Evolutionary conservation across 2,329 filamentous ascomycete species (phyloP), one percentile per base, ranked within the genome.

Genomic region (Trichoderma sp.): DNA sequence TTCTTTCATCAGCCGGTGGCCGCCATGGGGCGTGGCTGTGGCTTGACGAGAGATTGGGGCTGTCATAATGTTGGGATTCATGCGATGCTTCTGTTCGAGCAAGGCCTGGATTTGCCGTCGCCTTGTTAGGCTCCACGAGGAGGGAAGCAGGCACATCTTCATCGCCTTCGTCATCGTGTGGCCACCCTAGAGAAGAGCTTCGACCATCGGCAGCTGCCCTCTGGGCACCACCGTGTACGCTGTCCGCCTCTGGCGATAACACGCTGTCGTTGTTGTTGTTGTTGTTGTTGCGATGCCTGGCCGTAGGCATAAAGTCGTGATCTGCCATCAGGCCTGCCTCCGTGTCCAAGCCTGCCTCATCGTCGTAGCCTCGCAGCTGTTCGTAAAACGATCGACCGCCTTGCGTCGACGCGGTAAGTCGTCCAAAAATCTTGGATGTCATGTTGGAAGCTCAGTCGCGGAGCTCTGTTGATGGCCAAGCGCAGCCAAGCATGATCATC

Each of bases 101-200:
- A 43, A 73, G 31, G 69, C 75, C 66, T 69, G 62, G 62, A 70
- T 73, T n/a, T n/a, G 73, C 68, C 40, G 72, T 70, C 27, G 56
- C 53, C 55, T 81, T 79, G 59, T 84, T 83, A 5, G 78, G 81
- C 75, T 91, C 89, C 24, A 91, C 85, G 21, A 91, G 77, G 21
- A 91, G 79, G 3, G 89, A 91, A 21, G 85, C 86, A 0, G 89
- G 89, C 0, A 91, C 88, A 73, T 90, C 88, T 67, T 89, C 88
- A 68, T 87, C 85, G 5, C 76, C 79, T 35, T 86, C 84, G 3
- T 87, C 84, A 35, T 88, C 85, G 19, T 82, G 74, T 37, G 74
- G 69, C 79, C 76, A 79, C 68, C 73, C 72, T 16, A 74, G 59
- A 43, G 71, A 47, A 16, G 66, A 53, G 7, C 69, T 71, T 7